Evolutionary conservation across 148 eudicot species (phyloP).

Genomic region (Nyssa sinensis): DNA sequence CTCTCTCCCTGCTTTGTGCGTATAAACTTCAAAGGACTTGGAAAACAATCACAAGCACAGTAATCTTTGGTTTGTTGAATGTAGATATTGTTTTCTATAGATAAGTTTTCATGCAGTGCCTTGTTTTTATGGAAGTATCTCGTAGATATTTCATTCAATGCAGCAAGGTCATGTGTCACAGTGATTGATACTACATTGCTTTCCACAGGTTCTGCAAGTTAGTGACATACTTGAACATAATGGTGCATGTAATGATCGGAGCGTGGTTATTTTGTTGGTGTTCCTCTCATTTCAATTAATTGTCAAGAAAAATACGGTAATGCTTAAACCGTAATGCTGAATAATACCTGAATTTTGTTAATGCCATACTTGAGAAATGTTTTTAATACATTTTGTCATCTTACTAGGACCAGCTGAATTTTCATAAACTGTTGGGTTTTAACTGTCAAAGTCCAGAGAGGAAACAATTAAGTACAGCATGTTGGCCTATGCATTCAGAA

Average conservation of each 20-base stretch:
- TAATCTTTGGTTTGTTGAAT: neutral
- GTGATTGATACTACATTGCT: slow-evolving; percentile 13
- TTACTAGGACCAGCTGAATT: slow-evolving; percentile 79
- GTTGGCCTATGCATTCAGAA: slow-evolving; percentile 44
- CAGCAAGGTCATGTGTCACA: slow-evolving; percentile 3
- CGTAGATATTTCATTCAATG: slow-evolving; percentile 5
- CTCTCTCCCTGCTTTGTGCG: neutral
- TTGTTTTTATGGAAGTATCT: neutral
- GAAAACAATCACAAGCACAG: neutral
- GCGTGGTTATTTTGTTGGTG: slow-evolving; percentile 79
- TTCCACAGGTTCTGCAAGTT: slow-evolving; percentile 72
- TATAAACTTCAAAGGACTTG: neutral
- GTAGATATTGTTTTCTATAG: neutral
- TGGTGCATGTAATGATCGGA: slow-evolving; percentile 73
- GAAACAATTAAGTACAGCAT: slow-evolving; percentile 36
- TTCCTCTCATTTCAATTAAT: slow-evolving; percentile 79
- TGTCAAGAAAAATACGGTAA: slow-evolving; percentile 75
- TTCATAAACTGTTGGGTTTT: slow-evolving; percentile 88
- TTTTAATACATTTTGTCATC: neutral
- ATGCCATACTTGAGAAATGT: neutral
- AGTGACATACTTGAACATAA: slow-evolving; percentile 87
- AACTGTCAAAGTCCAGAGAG: slow-evolving; percentile 60
- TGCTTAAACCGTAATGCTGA: neutral
- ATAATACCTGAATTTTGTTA: neutral
- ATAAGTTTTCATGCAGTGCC: neutral